Percentiles rank a stretch among this genome's conserved stretches.
Conservation (phyloP, 1,284 basidiomycete species). For the Naganishia cerealis region DNA sequence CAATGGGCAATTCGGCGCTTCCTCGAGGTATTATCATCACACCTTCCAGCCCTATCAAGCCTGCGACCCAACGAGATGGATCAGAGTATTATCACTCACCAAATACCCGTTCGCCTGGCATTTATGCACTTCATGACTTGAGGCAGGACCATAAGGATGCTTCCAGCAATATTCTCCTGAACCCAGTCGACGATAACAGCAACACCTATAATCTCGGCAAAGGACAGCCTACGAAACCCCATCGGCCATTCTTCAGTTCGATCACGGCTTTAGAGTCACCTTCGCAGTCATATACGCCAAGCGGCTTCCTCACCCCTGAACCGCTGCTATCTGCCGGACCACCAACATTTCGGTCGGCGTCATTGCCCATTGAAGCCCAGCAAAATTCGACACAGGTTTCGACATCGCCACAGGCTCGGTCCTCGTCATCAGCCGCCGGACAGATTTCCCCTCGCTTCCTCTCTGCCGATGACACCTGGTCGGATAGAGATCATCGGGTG, state of each 20-base stretch:
- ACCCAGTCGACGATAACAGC: not conserved
- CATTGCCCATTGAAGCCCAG: slow-evolving; percentile 3
- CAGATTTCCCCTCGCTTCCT: not conserved
- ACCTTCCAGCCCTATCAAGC: slow-evolving; percentile 13
- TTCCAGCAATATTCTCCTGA: not conserved
- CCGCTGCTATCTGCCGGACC: not conserved
- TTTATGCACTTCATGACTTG: not conserved
- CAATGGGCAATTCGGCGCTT: not conserved
- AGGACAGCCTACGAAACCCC: slow-evolving; percentile 2
- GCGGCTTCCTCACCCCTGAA: not conserved
- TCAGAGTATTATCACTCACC: not conserved
- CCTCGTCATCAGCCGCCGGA: not conserved
- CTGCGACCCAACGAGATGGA: not conserved
- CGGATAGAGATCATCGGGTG: not conserved
- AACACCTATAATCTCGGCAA: not conserved
- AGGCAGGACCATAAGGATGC: not conserved
- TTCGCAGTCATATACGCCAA: not conserved
- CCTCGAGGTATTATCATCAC: slow-evolving; percentile 14
- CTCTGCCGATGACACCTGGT: not conserved
- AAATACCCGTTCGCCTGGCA: not conserved
- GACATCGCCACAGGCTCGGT: slow-evolving; percentile 1
- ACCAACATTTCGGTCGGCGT: slow-evolving; percentile 7
- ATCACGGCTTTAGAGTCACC: not conserved
- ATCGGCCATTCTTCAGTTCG: not conserved
- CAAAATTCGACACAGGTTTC: not conserved